These are phyloP conservation scores for Myriosclerotinia scirpicola DNA, from an alignment of 2,329 filamentous ascomycete species.

Conservation along the genomic window DNA sequence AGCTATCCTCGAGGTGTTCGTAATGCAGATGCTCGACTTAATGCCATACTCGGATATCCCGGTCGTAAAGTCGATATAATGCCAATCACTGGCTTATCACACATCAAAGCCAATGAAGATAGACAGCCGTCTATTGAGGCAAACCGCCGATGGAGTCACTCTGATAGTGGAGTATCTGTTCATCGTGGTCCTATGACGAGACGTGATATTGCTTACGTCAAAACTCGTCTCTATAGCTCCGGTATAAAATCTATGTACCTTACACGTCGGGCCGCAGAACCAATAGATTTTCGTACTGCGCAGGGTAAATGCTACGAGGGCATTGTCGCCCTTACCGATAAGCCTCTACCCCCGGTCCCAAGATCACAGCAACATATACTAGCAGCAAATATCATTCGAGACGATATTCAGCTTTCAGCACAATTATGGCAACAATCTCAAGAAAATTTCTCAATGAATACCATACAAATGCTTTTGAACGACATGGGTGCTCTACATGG, in stretches of 20 bases:
- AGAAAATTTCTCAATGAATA: slow-evolving; percentile 56
- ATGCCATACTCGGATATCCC: slow-evolving; percentile 40
- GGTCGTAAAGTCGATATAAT: slow-evolving; percentile 41
- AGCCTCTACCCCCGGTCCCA: slow-evolving; percentile 28
- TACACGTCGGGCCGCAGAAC: slow-evolving; percentile 55
- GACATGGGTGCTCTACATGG: slow-evolving; percentile 47
- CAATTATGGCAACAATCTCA: slow-evolving; percentile 56
- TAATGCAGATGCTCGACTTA: slow-evolving; percentile 39
- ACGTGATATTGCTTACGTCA: slow-evolving; percentile 78
- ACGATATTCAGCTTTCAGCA: slow-evolving; percentile 49
- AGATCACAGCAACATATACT: slow-evolving; percentile 45
- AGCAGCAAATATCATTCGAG: slow-evolving; percentile 52
- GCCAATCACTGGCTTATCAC: slow-evolving; percentile 49
- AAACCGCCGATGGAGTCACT: slow-evolving; percentile 53
- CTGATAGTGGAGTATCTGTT: slow-evolving; percentile 45
- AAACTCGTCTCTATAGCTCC: slow-evolving; percentile 73
- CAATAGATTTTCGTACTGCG: slow-evolving; percentile 31
- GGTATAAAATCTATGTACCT: slow-evolving; percentile 91
- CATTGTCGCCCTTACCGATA: slow-evolving; percentile 32
- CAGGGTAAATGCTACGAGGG: slow-evolving; percentile 30
- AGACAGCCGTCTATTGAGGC: slow-evolving; percentile 31
- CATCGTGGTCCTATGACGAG: slow-evolving; percentile 53
- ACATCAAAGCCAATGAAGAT: slow-evolving; percentile 40
- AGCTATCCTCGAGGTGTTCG: slow-evolving; percentile 32
- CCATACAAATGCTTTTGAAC: slow-evolving; percentile 51